These are phyloP conservation scores for Saccharomycodes ludwigii DNA, from an alignment of 805 yeast genomes.

Conservation along the genomic window DNA sequence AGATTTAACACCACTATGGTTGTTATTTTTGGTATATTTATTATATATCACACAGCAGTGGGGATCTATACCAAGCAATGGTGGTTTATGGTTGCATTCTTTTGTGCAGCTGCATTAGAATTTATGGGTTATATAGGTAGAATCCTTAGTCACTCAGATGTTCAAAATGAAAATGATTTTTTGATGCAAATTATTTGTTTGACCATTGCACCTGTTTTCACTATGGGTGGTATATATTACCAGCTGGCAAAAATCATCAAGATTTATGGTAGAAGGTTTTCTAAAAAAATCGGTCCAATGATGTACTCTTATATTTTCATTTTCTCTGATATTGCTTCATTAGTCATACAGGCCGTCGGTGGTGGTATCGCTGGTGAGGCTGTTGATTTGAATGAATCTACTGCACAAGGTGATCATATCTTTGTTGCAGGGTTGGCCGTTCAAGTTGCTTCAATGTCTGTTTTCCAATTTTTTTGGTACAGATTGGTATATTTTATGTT, in stretches of 20 bases:
- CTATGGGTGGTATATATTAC: slow-evolving; percentile 76
- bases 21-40: slow-evolving; percentile 38
- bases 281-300: slow-evolving; percentile 16
- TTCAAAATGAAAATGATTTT: slow-evolving; percentile 28
- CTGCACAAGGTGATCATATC: slow-evolving; percentile 15
- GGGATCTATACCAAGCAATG: slow-evolving; percentile 39
- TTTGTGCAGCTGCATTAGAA: slow-evolving; percentile 47
- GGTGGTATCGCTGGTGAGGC: slow-evolving; percentile 59
- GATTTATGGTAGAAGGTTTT: slow-evolving; percentile 43
- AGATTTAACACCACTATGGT: slow-evolving; percentile 50
- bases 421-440: slow-evolving; percentile 72
- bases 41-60: slow-evolving; percentile 29
- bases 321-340: slow-evolving; percentile 48
- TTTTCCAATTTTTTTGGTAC: slow-evolving; percentile 41
- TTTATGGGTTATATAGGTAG: slow-evolving; percentile 59
- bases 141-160: slow-evolving; percentile 30
- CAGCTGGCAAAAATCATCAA: slow-evolving; percentile 55
- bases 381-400: slow-evolving; percentile 17
- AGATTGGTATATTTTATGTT: slow-evolving; percentile 33
- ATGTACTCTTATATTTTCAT: slow-evolving; percentile 44
- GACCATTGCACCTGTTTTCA: slow-evolving; percentile 71
- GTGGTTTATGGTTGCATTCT: slow-evolving; percentile 54
- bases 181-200: slow-evolving; percentile 55
- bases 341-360: slow-evolving; percentile 61
- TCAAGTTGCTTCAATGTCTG: slow-evolving; percentile 59